phyloP scores from a whole-genome alignment of 129 eudicot species.

The Artemisia tridentata region DNA sequence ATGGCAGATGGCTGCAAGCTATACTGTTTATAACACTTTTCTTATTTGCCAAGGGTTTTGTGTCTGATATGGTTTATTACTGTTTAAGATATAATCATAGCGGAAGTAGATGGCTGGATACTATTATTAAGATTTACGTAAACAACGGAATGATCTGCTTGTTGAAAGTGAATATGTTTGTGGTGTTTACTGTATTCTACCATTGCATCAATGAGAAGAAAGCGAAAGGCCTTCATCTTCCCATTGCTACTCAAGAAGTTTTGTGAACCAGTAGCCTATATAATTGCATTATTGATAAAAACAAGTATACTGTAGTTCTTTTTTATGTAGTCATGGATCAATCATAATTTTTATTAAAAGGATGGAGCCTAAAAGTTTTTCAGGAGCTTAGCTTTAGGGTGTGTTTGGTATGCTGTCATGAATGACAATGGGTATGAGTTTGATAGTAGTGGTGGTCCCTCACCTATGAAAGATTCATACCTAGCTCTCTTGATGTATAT shows the following conservation, averaged over 20 bases:
- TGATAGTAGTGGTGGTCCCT: too few relatives aligned
- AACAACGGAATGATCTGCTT: slow-evolving; percentile 6
- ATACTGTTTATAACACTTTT: slow-evolving; percentile 6
- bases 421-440: too few relatives aligned
- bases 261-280: too few relatives aligned
- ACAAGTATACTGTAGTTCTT: too few relatives aligned
- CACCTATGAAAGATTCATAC: too few relatives aligned
- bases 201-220: slow-evolving; percentile 1
- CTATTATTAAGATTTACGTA: neutral
- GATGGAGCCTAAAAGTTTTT: too few relatives aligned
- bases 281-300: too few relatives aligned
- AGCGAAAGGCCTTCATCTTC: neutral
- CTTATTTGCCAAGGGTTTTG: neutral
- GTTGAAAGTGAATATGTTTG: slow-evolving; percentile 26
- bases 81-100: neutral
- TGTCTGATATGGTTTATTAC: neutral
- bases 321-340: too few relatives aligned
- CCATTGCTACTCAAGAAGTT: neutral
- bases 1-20: slow-evolving; percentile 18
- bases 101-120: neutral
- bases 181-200: slow-evolving; percentile 22
- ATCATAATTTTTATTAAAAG: too few relatives aligned
- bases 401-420: too few relatives aligned
- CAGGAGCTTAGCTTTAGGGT: too few relatives aligned
- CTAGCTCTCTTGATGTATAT: too few relatives aligned